These are phyloP conservation scores for Agrocybe chaxingu DNA, from an alignment of 768 basidiomycete species.

Conservation along the genomic window DNA sequence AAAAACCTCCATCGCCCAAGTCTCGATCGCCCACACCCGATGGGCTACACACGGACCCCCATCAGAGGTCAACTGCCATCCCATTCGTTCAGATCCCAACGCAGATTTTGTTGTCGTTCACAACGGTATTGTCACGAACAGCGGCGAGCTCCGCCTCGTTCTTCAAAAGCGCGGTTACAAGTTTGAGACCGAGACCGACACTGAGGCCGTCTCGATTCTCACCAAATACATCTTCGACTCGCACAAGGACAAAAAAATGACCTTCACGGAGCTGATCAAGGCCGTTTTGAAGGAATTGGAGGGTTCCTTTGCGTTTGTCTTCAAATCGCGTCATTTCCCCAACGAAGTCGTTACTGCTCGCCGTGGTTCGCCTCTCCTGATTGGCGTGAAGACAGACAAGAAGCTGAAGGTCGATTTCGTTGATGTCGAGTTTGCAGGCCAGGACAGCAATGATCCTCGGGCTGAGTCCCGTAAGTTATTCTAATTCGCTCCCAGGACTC, in stretches of 20 bases:
- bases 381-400: slow-evolving; percentile 99
- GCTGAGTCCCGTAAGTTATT: slow-evolving; percentile 37
- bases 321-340: slow-evolving; percentile 95
- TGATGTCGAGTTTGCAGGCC: slow-evolving; percentile 90
- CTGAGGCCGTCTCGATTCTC: slow-evolving; percentile 95
- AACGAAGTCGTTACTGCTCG: slow-evolving; percentile 95
- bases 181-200: slow-evolving; percentile 95
- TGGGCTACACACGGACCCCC: slow-evolving; percentile 99
- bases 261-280: slow-evolving; percentile 92
- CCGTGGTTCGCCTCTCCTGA: slow-evolving; percentile 92
- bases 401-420: slow-evolving; percentile 99
- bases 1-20: slow-evolving; percentile 81
- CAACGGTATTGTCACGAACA: slow-evolving; percentile 99
- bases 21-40: slow-evolving; percentile 97
- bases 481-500: not conserved
- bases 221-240: slow-evolving; percentile 96
- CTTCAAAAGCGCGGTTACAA: slow-evolving; percentile 94
- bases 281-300: slow-evolving; percentile 95
- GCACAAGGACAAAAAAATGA: slow-evolving; percentile 78
- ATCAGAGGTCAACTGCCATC: slow-evolving; percentile 89
- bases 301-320: slow-evolving; percentile 98
- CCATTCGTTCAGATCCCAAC: slow-evolving; percentile 77
- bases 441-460: slow-evolving; percentile 48
- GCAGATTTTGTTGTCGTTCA: slow-evolving; percentile 93
- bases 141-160: slow-evolving; percentile 81